These are phyloP conservation scores for Pelargonium fulgidum DNA, from an alignment of 441 rosid genomes.

Conservation along the genomic window DNA sequence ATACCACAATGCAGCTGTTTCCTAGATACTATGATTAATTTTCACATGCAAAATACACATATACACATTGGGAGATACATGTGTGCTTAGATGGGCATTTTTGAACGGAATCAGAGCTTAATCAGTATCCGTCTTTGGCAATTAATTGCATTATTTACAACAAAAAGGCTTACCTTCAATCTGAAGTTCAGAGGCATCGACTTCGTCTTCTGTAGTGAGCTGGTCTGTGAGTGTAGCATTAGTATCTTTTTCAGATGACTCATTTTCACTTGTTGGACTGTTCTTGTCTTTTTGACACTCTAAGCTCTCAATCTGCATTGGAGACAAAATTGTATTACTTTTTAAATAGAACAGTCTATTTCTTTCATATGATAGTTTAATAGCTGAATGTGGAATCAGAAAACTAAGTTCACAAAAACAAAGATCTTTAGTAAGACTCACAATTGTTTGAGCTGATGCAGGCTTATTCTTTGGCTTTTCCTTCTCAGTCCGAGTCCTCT, in stretches of 20 bases:
- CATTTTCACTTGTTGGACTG: constrained; percentile 19
- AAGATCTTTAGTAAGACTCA: constrained; percentile 25
- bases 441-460: constrained; percentile 21
- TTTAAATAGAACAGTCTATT: not conserved
- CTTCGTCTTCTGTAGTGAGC: constrained; percentile 26
- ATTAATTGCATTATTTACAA: not conserved
- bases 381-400: not conserved
- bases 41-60: not conserved
- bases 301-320: constrained; percentile 38
- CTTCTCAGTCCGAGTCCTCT: constrained; percentile 19
- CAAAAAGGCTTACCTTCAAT: constrained; percentile 40
- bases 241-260: constrained; percentile 19
- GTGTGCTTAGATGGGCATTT: not conserved
- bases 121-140: not conserved
- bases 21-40: too few species aligned
- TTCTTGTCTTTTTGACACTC: constrained; percentile 33
- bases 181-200: constrained; percentile 28
- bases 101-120: not conserved
- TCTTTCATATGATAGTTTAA: not conserved
- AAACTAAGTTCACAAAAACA: not conserved
- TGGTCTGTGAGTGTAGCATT: constrained; percentile 21
- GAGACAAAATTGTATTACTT: constrained; percentile 14
- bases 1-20: not conserved
- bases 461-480: constrained; percentile 24
- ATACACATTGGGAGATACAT: not conserved